Conservation (phyloP, 2,329 filamentous ascomycete genomes). For the Aureobasidium sp. region DNA sequence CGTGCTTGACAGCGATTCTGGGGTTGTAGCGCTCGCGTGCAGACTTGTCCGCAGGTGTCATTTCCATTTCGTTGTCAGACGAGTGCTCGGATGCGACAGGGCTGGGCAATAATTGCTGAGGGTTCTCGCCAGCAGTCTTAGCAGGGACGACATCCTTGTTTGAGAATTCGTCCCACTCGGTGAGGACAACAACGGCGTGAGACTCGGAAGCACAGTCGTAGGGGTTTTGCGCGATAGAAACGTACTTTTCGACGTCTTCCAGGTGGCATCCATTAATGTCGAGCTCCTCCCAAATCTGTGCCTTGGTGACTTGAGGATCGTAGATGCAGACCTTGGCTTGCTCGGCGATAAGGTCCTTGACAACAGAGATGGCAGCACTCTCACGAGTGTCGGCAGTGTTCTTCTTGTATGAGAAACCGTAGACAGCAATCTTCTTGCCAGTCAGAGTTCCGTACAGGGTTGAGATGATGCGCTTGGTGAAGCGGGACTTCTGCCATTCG, state of each 20-base stretch:
- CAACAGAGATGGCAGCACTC: slow-evolving; percentile 59
- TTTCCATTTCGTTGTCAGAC: slow-evolving; percentile 11
- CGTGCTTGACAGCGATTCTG: slow-evolving; percentile 6
- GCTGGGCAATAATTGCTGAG: slow-evolving; percentile 9
- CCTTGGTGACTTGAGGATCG: slow-evolving; percentile 45
- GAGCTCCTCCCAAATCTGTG: slow-evolving; percentile 28
- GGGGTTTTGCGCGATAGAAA: slow-evolving; percentile 24
- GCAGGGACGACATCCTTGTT: slow-evolving; percentile 20
- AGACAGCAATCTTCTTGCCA: slow-evolving; percentile 61
- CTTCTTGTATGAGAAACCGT: slow-evolving; percentile 76
- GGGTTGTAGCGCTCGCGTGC: slow-evolving; percentile 11
- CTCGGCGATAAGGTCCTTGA: slow-evolving; percentile 58
- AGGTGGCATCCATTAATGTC: slow-evolving; percentile 17
- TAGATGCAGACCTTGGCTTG: slow-evolving; percentile 57
- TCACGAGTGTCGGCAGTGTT: slow-evolving; percentile 69
- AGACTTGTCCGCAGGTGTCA: slow-evolving; percentile 8
- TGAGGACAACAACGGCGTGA: slow-evolving; percentile 28
- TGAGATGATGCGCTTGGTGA: slow-evolving; percentile 56
- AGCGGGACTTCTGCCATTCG: slow-evolving; percentile 63
- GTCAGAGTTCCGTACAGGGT: slow-evolving; percentile 60
- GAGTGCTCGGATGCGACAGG: slow-evolving; percentile 2
- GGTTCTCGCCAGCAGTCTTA: background rate
- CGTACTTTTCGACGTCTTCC: slow-evolving; percentile 21
- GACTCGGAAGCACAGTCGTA: slow-evolving; percentile 28
- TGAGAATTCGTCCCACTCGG: slow-evolving; percentile 30